Conservation (phyloP, 1,284 basidiomycete genomes). For the Porodaedalea pini region DNA sequence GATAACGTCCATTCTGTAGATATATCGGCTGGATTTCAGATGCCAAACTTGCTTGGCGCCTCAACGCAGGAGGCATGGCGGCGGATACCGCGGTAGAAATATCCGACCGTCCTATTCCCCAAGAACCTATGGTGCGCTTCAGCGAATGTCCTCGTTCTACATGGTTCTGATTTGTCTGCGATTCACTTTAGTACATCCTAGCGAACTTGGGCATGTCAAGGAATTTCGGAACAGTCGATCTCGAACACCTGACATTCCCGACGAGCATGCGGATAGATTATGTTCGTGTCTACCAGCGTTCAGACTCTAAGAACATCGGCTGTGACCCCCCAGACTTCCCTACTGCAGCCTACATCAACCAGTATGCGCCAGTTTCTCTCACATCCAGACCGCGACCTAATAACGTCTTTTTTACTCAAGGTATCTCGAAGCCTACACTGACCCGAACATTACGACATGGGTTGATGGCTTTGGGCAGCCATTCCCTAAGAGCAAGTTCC, state of each 20-base stretch:
- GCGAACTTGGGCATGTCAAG: slow-evolving; percentile 78
- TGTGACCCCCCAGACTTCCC: slow-evolving; percentile 82
- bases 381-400: not conserved
- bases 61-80: slow-evolving; percentile 69
- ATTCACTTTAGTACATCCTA: slow-evolving; percentile 59
- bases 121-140: slow-evolving; percentile 73
- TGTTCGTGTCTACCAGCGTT: slow-evolving; percentile 78
- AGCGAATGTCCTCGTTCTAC: too few species aligned
- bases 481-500: slow-evolving; percentile 55
- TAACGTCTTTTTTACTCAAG: slow-evolving; percentile 19
- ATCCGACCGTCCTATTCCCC: slow-evolving; percentile 68
- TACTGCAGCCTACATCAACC: slow-evolving; percentile 70
- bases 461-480: slow-evolving; percentile 51
- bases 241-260: slow-evolving; percentile 66
- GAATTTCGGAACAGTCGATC: slow-evolving; percentile 72
- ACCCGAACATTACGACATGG: slow-evolving; percentile 39
- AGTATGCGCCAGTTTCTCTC: slow-evolving; percentile 40
- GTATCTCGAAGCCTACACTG: slow-evolving; percentile 37
- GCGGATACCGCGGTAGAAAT: slow-evolving; percentile 67
- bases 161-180: not conserved
- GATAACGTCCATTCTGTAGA: slow-evolving; percentile 21
- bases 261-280: slow-evolving; percentile 75
- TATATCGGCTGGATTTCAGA: slow-evolving; percentile 81
- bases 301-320: slow-evolving; percentile 66
- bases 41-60: slow-evolving; percentile 67